A percentile compares a stretch with the other conserved stretches of the same genome.
Conservation (phyloP, 305 asterid genomes). For the Rubia tinctorum region DNA sequence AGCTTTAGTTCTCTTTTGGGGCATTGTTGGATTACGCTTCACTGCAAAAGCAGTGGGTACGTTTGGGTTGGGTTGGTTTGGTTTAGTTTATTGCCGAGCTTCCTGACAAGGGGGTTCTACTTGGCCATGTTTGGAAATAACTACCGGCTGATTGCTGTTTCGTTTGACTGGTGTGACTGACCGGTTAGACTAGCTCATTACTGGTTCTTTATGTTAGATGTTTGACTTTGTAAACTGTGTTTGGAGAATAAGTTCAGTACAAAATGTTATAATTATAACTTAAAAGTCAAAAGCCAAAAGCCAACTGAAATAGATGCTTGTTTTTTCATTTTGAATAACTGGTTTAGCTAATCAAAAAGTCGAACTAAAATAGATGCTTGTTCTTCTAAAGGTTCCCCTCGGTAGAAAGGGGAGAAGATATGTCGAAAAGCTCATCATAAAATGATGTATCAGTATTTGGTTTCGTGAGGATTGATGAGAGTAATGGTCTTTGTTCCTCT, state of each 20-base stretch:
- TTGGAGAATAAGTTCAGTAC: background rate
- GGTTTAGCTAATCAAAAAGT: background rate
- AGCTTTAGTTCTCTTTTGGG: background rate
- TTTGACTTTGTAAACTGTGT: background rate
- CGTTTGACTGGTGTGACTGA: background rate
- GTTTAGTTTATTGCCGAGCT: background rate
- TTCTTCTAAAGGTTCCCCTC: too few relatives aligned
- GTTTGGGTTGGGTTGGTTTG: background rate
- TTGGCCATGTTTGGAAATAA: background rate
- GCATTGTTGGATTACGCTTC: background rate
- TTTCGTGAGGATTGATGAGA: background rate
- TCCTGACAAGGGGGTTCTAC: background rate
- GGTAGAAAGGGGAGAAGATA: background rate
- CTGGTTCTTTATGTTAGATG: background rate
- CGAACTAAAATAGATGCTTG: background rate
- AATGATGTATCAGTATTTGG: background rate
- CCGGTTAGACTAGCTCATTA: background rate
- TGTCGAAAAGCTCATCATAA: background rate
- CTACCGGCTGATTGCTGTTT: background rate
- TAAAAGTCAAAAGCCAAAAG: background rate
- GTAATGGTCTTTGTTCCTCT: conserved; percentile 10
- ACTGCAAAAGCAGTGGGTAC: background rate
- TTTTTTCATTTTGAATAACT: background rate
- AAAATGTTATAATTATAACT: background rate
- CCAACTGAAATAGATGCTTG: background rate